A percentile compares a stretch with the other conserved stretches of the same genome.
phyloP scores from a whole-genome alignment of 352 stramenopile genomes.

The Globisporangium nunn region DNA sequence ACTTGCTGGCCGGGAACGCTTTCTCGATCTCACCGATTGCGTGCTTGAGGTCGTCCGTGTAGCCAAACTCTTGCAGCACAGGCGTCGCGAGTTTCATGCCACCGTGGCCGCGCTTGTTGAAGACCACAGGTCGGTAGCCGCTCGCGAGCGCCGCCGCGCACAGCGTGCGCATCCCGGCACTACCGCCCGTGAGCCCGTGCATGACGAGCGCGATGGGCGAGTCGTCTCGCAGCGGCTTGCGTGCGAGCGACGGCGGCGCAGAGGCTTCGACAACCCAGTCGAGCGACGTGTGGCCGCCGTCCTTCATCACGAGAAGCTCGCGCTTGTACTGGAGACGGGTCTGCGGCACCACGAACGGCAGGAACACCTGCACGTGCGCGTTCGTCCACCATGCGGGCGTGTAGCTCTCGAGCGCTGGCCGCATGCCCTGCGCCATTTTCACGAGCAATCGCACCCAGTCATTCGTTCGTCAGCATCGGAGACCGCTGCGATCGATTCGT shows the following conservation, averaged over 20 bases:
- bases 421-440: conserved; percentile 21
- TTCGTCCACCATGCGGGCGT: conserved; percentile 75
- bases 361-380: conserved; percentile 56
- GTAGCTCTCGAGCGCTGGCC: conserved; percentile 47
- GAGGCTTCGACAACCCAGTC: conserved; percentile 55
- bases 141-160: conserved; percentile 49
- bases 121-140: conserved; percentile 74
- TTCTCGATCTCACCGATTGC: conserved; percentile 46
- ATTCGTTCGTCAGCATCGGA: not conserved
- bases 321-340: conserved; percentile 42
- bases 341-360: conserved; percentile 70
- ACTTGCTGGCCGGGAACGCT: conserved; percentile 30
- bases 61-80: conserved; percentile 69
- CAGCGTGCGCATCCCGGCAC: conserved; percentile 47
- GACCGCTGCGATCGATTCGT: not conserved
- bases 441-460: not conserved
- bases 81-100: conserved; percentile 51
- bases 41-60: conserved; percentile 43
- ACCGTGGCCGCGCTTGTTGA: conserved; percentile 81
- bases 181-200: conserved; percentile 66
- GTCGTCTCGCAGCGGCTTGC: conserved; percentile 13
- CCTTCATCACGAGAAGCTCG: conserved; percentile 45
- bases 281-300: conserved; percentile 59
- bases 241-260: conserved; percentile 2
- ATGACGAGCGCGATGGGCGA: conserved; percentile 57